Evolutionary conservation across 1,284 basidiomycete genomes (phyloP), one percentile per base, ranked within the genome.

Genomic region (Athelia sp.): DNA sequence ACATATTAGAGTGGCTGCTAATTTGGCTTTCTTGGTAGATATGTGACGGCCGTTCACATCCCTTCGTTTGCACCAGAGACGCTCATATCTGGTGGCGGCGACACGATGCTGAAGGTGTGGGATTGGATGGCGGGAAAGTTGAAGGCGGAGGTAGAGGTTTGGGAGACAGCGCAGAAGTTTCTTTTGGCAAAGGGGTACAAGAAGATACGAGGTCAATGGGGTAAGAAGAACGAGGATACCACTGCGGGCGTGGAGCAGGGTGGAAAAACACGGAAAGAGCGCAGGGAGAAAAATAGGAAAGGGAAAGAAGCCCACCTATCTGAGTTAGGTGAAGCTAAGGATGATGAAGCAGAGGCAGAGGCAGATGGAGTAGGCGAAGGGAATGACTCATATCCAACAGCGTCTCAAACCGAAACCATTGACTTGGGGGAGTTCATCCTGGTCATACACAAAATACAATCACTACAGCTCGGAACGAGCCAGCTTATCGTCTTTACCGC

Each of bases 31-130:
- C 10, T 2, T 31, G 32, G 43, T 56, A 94, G 92, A 65, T 94
- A 87, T 56, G 81, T 95, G 24, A 90, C 90, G 3, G 82, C 90
- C 0, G 72, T 96, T 15, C 84, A 89, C 58, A 76, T 91, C 24
- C 86, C 85, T 0, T 38, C 60, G 0, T 78, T 70, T 42, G 67
- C 73, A 3, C 77, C 77, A 2, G 59, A 67, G 0, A 58, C 68
- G 1, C 70, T 97, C 26, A 70, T 96, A 3, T 92, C 90, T 0
- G 94, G 87, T 1, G 94, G 94, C n/a, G 94, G 93, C 0, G 93
- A 96, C 60, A 71, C 79, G 0, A 69, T 75, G 45, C 65, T 97
- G 19, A 84, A 87, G 62, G 58, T 93, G 15, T 96, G 91, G 88
- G 78, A 90, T 54, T 92, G 88, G 87, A 74, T 79, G 63, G 71